Percentiles rank a stretch among this genome's conserved stretches.
phyloP scores from a whole-genome alignment of 2,329 filamentous ascomycete genomes.

The Sarocladiaceae sp. region DNA sequence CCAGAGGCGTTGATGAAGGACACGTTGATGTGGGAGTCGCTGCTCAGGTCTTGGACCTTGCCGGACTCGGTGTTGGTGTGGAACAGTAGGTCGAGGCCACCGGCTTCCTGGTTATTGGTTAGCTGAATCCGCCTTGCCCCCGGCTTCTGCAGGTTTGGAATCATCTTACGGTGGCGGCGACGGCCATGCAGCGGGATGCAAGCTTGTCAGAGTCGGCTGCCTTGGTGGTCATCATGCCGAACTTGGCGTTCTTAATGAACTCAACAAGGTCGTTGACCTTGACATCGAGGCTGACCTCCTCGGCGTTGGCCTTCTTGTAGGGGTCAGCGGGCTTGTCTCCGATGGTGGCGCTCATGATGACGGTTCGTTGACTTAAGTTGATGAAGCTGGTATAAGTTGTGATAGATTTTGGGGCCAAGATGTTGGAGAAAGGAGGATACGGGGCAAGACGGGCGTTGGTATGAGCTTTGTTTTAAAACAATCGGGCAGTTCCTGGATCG shows the following conservation, averaged over 20 bases:
- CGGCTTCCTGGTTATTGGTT: constrained; percentile 53
- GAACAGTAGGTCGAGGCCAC: constrained; percentile 78
- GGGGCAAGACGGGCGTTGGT: not conserved
- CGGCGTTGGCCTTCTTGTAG: constrained; percentile 70
- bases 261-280: constrained; percentile 68
- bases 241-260: constrained; percentile 71
- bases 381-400: not conserved
- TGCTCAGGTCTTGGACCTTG: constrained; percentile 75
- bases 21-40: constrained; percentile 71
- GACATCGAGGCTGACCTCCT: constrained; percentile 56
- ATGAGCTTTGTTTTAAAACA: constrained; percentile 3
- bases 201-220: constrained; percentile 59
- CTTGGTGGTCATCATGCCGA: constrained; percentile 82
- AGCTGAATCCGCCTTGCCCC: not conserved
- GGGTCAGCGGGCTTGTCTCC: constrained; percentile 63
- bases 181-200: constrained; percentile 78
- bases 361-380: constrained; percentile 13
- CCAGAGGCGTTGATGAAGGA: constrained; percentile 70
- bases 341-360: constrained; percentile 51
- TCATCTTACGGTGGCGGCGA: constrained; percentile 68
- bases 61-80: constrained; percentile 86
- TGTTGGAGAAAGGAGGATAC: not conserved
- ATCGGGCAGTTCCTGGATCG: too few relatives aligned
- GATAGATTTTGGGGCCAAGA: not conserved
- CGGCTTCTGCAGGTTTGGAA: constrained; percentile 4